Percentiles rank a stretch among this genome's conserved stretches.
Evolutionary conservation across 2,329 filamentous ascomycete genomes (phyloP).

Genomic region (Trichothecium roseum): DNA sequence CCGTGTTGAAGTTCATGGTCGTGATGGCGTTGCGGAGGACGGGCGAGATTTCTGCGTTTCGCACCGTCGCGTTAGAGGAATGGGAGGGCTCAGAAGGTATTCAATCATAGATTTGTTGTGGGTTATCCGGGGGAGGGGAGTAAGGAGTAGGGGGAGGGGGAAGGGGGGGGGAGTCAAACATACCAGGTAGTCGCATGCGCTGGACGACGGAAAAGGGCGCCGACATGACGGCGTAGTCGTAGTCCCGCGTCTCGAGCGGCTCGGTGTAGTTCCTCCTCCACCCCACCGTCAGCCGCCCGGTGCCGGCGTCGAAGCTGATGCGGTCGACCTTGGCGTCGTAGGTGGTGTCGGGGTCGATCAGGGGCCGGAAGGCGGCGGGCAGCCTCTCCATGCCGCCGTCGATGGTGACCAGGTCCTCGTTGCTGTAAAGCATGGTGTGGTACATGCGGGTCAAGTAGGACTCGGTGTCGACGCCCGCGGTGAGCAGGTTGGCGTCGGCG

Average conservation of each 20-base stretch:
- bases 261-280: conserved; percentile 37
- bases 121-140: too few species aligned
- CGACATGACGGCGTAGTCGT: conserved; percentile 58
- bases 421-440: conserved; percentile 1
- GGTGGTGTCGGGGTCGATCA: conserved; percentile 45
- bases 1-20: conserved; percentile 28
- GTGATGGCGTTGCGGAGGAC: conserved; percentile 36
- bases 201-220: conserved; percentile 55
- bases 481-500: conserved; percentile 38
- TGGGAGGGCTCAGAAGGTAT: too few species aligned
- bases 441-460: conserved; percentile 36
- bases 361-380: conserved; percentile 51
- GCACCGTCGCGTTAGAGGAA: too few species aligned
- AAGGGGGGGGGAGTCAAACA: too few species aligned
- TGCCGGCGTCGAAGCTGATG: conserved; percentile 40
- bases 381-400: conserved; percentile 46
- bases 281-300: conserved; percentile 40
- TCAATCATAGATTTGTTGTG: too few species aligned
- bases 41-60: conserved; percentile 16
- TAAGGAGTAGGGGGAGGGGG: too few species aligned
- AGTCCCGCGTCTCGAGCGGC: conserved; percentile 29
- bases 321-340: conserved; percentile 48
- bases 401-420: conserved; percentile 40
- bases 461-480: conserved; percentile 29
- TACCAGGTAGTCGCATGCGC: conserved; percentile 44